Evolutionary conservation across 2,329 filamentous ascomycete genomes (phyloP), one percentile per base, ranked within the genome.

Genomic region (Pseudocercospora eumusae): DNA sequence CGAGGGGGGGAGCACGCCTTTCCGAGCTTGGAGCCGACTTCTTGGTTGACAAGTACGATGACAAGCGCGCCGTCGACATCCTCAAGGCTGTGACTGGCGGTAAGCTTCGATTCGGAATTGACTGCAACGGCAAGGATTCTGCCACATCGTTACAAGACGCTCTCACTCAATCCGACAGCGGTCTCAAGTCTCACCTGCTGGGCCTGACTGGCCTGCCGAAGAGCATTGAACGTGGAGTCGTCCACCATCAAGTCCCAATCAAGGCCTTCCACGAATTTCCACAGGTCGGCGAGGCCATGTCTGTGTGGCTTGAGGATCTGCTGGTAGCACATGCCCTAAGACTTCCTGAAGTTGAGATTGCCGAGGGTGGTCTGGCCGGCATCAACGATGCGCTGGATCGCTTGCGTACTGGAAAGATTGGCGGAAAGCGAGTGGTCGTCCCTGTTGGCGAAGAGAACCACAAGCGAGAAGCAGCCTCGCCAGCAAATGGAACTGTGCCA

Each of bases 231-330:
- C 75, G 77, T 0, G 80, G 80, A 0, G 78, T 86, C 0, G 72
- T 78, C 5, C 82, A 86, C 60, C 88, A 91, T 69, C 84, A 81
- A 0, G 86, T 92, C 0, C 89, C 89, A 0, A 90, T 93, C 64
- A 92, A 92, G 74, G 70, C 91, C 3, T 92, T 91, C 70, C 90
- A 93, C 70, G 86, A 88, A 61, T 81, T 87, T 0, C 83, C 85
- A 0, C 79, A 80, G 1, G 79, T 92, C 0, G 90, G 90, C 0
- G 83, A 86, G 64, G 80, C 80, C 0, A 72, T 91, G 58, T 85
- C 86, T 11, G 72, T 77, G 1, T 92, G 89, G 89, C 76, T 91
- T 25, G 89, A 91, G 72, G 77, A 80, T 23, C 74, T 92, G n/a
- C 74, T 92, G 6, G 77, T 81, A 8, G 76, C 80, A 0, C 79